A percentile compares a stretch with the other conserved stretches of the same genome.
Evolutionary conservation across 2,329 filamentous ascomycete species (phyloP).

Genomic region (Penicillium sp.): DNA sequence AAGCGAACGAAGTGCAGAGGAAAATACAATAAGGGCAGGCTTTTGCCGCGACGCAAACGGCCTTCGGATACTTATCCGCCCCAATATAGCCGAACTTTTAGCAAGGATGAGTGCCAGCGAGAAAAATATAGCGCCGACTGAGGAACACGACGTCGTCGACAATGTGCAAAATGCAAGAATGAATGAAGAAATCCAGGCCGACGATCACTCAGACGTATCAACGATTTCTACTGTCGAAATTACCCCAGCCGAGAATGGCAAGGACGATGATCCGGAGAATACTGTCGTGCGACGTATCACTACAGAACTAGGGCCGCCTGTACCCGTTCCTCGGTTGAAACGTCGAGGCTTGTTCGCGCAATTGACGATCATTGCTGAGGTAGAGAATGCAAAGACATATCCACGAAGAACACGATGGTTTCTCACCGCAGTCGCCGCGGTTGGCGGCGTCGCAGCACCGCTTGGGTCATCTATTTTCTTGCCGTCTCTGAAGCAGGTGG

Average conservation of each 20-base stretch:
- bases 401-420: conserved; percentile 73
- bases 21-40: too few species aligned
- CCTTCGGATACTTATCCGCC: conserved; percentile 7
- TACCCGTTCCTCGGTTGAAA: conserved; percentile 49
- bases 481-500: conserved; percentile 65
- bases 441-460: conserved; percentile 73
- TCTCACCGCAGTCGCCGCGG: conserved; percentile 71
- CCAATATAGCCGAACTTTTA: background rate
- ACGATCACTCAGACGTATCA: conserved; percentile 9
- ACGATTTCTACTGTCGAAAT: background rate
- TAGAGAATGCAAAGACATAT: conserved; percentile 73
- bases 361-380: conserved; percentile 71
- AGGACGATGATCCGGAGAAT: conserved; percentile 16
- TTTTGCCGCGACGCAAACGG: background rate
- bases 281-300: conserved; percentile 15
- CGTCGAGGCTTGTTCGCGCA: conserved; percentile 70
- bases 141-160: background rate
- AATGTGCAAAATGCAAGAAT: background rate
- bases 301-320: conserved; percentile 32
- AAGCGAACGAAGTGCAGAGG: background rate
- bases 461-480: conserved; percentile 83
- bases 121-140: background rate
- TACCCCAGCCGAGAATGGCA: conserved; percentile 15
- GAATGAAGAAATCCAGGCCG: background rate
- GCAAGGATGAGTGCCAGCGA: conserved; percentile 1